A percentile compares a stretch with the other conserved stretches of the same genome.
phyloP scores from a whole-genome alignment of 768 basidiomycete genomes.

The Kwoniella bestiolae region DNA sequence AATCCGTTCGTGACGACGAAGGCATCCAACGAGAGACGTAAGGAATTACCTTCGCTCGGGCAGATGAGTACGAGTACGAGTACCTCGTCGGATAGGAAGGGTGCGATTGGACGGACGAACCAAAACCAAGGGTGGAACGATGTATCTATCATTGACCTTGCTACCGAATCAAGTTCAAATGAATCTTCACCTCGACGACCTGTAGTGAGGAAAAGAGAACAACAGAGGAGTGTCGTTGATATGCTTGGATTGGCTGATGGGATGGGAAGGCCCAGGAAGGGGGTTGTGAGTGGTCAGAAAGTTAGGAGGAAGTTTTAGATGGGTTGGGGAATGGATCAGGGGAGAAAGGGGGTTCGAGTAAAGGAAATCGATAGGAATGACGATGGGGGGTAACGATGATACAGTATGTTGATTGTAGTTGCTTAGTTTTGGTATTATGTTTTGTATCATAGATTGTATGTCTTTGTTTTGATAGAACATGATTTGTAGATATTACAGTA shows the following conservation, averaged over 20 bases:
- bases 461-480: background rate
- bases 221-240: slow-evolving; percentile 22
- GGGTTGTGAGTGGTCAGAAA: slow-evolving; percentile 34
- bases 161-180: slow-evolving; percentile 11
- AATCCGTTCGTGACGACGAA: slow-evolving; percentile 34
- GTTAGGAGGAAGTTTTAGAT: slow-evolving; percentile 21
- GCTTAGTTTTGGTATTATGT: background rate
- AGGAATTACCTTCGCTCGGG: slow-evolving; percentile 12
- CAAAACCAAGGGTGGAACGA: background rate
- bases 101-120: too few relatives aligned
- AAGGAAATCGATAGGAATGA: background rate
- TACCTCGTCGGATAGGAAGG: background rate
- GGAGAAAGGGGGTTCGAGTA: background rate
- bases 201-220: slow-evolving; percentile 1
- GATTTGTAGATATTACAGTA: too few relatives aligned
- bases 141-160: slow-evolving; percentile 14
- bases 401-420: background rate
- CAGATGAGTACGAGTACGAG: background rate
- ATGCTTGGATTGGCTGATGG: slow-evolving; percentile 32
- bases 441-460: background rate
- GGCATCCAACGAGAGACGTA: slow-evolving; percentile 22
- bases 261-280: slow-evolving; percentile 39
- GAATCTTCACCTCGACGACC: background rate
- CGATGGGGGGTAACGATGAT: too few relatives aligned
- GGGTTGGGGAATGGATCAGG: slow-evolving; percentile 1